Percentiles rank a stretch among this genome's conserved stretches.
Evolutionary conservation across 2,329 filamentous ascomycete species (phyloP).

Genomic region (Aspergillus melleus): DNA sequence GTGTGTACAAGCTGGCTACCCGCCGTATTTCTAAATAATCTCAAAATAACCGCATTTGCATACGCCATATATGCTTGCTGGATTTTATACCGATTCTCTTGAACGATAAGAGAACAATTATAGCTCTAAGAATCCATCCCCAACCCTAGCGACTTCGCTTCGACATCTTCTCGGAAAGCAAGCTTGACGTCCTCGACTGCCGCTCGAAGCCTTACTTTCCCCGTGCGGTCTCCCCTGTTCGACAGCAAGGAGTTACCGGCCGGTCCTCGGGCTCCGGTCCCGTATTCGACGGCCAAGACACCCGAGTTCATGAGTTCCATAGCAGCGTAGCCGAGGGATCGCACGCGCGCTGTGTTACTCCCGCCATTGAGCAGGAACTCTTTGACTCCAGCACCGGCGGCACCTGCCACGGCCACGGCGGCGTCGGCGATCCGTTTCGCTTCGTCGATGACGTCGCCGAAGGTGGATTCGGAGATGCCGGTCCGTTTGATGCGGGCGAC

Average conservation of each 20-base stretch:
- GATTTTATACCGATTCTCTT: not conserved
- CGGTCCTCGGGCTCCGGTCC: conserved; percentile 26
- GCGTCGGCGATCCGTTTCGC: conserved; percentile 64
- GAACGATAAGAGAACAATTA: not conserved
- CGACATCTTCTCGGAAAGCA: conserved; percentile 83
- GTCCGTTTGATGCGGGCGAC: conserved; percentile 76
- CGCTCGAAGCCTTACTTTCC: conserved; percentile 81
- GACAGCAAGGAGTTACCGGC: conserved; percentile 49
- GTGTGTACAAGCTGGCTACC: not conserved
- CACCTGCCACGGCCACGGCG: conserved; percentile 48
- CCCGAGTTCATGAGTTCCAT: conserved; percentile 84
- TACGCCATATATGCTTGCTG: not conserved
- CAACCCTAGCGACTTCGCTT: conserved; percentile 78
- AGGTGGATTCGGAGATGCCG: conserved; percentile 80
- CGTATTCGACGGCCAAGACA: conserved; percentile 74
- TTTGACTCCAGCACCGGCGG: conserved; percentile 58
- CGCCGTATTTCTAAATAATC: not conserved
- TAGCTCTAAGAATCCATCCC: conserved; percentile 35
- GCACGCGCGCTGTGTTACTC: conserved; percentile 46
- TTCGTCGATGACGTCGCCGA: conserved; percentile 89
- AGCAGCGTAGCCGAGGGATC: conserved; percentile 69
- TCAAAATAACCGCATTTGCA: not conserved
- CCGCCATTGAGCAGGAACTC: conserved; percentile 56
- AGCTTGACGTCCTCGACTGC: conserved; percentile 88
- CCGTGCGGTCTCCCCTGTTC: conserved; percentile 75